A percentile compares a stretch with the other conserved stretches of the same genome.
These are phyloP conservation scores for Cadophora malorum DNA, from an alignment of 2,329 filamentous ascomycete species.

Conservation along the genomic window DNA sequence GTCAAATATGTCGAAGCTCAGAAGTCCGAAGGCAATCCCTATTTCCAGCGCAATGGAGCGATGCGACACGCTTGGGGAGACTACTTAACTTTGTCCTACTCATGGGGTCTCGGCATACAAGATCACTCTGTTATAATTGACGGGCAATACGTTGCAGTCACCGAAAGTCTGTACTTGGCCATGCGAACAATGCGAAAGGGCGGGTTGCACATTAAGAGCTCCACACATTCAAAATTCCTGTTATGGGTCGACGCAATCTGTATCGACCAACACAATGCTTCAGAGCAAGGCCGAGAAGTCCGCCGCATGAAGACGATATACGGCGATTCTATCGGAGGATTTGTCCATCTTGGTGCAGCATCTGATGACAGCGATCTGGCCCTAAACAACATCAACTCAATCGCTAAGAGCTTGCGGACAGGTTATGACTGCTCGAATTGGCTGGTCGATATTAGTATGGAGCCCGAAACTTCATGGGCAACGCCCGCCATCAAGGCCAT, in stretches of 20 bases:
- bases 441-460: not conserved
- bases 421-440: not conserved
- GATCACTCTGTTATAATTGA: not conserved
- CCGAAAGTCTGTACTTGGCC: not conserved
- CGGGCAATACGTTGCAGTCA: not conserved
- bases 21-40: not conserved
- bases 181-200: not conserved
- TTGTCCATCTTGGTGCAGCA: not conserved
- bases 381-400: not conserved
- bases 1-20: not conserved
- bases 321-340: not conserved
- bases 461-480: not conserved
- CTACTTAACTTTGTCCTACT: constrained; percentile 4
- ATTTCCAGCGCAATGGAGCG: not conserved
- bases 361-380: constrained; percentile 4
- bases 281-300: not conserved
- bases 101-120: not conserved
- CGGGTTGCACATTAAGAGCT: not conserved
- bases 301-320: constrained; percentile 5
- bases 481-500: not conserved
- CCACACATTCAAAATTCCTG: not conserved
- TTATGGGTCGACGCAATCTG: not conserved
- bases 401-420: not conserved
- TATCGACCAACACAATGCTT: not conserved
- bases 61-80: not conserved